Base-by-base conservation (phyloP, 805 yeast species). In the Saturnispora saitoi region DNA sequence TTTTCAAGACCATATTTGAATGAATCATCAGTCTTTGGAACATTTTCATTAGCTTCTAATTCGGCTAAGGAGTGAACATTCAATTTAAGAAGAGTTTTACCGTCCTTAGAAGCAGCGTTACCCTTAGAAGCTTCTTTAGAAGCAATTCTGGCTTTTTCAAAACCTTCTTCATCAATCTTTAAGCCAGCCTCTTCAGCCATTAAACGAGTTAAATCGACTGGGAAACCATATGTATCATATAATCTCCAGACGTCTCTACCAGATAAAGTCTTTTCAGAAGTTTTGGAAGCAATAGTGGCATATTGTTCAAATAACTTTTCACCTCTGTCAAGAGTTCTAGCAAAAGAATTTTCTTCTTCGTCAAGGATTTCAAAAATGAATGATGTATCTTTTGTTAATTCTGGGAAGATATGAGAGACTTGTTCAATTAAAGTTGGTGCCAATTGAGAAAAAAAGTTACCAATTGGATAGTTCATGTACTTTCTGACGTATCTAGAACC, bases 101-200 rank as follows among this genome's bases (percentile, higher is more conserved):
- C 83, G 48, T 72, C 65, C 51, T 79, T 73, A 31, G 43, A 31
- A 41, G 49, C 46, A 57, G 86, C 87, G 53, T 83, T 81, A 57
- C 91, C 95, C 73, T 91, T 93, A 20, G 97, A 89, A 38, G 98
- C 98, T 72, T 90, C 97, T 65, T 84, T 80, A 10, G 96, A 86
- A 57, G 82, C 95, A 55, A 79, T 77, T 65, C 82, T 86, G 43
- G 99, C 98, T 57, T 78, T 78, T 68, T 90, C 97, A 62, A 93
- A 93, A 32, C 87, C 98, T 45, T 73, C 81, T 65, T 89, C 95
- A 66, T 93, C 97, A 55, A 93, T 91, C 60, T 81, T 83, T 59
- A 93, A 77, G 17, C 95, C 95, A 51, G 93, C 87, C 70, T 93
- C 99, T 69, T 91, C 98, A 42, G 99, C 99, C 99, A 93, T 93